Conservation (phyloP, 139 green algal species). For the Chlorella ohadii region DNA sequence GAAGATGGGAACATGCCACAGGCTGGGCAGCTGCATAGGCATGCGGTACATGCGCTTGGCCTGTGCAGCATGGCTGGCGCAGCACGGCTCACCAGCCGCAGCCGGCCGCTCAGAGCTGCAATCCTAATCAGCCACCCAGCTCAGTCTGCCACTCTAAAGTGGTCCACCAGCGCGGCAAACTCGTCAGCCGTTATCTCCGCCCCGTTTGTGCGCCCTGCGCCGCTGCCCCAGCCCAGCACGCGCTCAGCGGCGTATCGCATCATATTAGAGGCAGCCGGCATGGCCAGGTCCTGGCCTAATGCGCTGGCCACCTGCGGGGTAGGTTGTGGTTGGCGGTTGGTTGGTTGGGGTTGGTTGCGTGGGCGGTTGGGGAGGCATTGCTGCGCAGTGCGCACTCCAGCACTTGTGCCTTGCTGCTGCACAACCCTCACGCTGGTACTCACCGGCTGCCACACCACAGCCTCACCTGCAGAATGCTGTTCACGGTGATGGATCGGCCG, state of each 20-base stretch:
- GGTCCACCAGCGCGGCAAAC: conserved; percentile 2
- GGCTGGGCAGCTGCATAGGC: too few species aligned
- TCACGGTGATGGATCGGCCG: not conserved
- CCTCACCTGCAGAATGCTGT: not conserved
- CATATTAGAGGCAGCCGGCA: not conserved
- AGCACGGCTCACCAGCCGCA: too few species aligned
- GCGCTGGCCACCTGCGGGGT: not conserved
- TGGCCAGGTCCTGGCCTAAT: not conserved
- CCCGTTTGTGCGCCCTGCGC: not conserved
- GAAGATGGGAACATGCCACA: too few species aligned
- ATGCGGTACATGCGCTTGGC: too few species aligned
- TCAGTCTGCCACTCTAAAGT: not conserved
- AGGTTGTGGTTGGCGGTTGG: not conserved
- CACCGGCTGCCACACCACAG: not conserved
- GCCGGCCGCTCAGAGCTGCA: too few species aligned
- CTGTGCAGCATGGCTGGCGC: too few species aligned
- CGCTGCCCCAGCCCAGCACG: conserved; percentile 28
- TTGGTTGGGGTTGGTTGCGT: too few species aligned
- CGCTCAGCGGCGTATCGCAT: not conserved
- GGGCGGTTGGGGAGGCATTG: not conserved
- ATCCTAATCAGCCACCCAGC: too few species aligned
- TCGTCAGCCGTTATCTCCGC: not conserved
- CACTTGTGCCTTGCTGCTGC: too few species aligned
- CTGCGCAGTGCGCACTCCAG: too few species aligned
- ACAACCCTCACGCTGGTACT: not conserved